Percentiles rank a stretch among this genome's conserved stretches.
Conservation (phyloP, 148 eudicot genomes). For the Heliamphora exappendiculata region DNA sequence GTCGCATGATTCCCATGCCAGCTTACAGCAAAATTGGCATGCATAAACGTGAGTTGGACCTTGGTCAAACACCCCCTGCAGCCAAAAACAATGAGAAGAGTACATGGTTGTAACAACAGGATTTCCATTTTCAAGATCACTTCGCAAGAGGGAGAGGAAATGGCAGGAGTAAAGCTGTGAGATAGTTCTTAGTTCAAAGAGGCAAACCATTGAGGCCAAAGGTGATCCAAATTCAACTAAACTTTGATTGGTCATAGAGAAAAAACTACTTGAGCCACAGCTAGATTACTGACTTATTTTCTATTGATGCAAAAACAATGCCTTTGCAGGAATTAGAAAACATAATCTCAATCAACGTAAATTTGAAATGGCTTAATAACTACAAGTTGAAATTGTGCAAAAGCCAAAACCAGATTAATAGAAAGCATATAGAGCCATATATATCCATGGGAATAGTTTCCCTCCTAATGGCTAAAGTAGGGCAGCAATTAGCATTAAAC, state of each 20-base stretch:
- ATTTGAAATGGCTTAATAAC: not conserved
- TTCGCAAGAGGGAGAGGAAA: not conserved
- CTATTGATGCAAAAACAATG: not conserved
- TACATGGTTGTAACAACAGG: not conserved
- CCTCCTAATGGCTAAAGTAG: not conserved
- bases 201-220: not conserved
- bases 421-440: not conserved
- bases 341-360: not conserved
- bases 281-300: not conserved
- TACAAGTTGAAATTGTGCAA: not conserved
- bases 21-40: not conserved
- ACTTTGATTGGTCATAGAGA: too few relatives aligned
- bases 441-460: not conserved
- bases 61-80: not conserved
- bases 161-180: not conserved
- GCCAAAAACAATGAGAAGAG: too few relatives aligned
- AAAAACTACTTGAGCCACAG: not conserved
- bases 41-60: not conserved
- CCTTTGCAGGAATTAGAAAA: not conserved
- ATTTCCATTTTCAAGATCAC: not conserved
- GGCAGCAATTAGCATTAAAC: not conserved
- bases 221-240: too few relatives aligned
- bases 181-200: not conserved
- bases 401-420: not conserved
- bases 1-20: too few relatives aligned